Conservation (phyloP, 2,329 filamentous ascomycete genomes). For the Didymellaceae sp. region DNA sequence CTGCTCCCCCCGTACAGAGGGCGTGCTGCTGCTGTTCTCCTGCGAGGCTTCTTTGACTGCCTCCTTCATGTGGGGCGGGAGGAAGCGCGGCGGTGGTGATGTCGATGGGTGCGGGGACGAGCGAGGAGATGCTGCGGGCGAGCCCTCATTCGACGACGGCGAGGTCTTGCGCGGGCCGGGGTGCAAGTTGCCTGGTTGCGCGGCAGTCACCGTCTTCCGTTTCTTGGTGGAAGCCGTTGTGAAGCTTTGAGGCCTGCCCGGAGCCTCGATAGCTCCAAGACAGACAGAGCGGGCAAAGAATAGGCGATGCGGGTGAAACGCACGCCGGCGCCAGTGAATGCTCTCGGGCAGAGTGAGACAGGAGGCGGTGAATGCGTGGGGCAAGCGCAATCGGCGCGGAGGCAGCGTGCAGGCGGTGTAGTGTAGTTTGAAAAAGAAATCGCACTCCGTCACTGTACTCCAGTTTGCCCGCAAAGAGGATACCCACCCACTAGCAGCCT, state of each 20-base stretch:
- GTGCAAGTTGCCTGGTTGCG: slow-evolving; percentile 20
- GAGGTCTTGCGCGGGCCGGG: slow-evolving; percentile 19
- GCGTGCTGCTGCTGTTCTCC: slow-evolving; percentile 26
- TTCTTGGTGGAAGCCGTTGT: slow-evolving; percentile 55
- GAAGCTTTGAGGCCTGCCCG: slow-evolving; percentile 47
- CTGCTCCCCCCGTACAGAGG: slow-evolving; percentile 43
- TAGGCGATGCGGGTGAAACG: slow-evolving; percentile 3
- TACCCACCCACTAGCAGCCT: slow-evolving; percentile 11
- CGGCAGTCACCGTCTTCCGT: slow-evolving; percentile 53
- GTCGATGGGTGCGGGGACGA: slow-evolving; percentile 48
- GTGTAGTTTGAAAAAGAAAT: slow-evolving; percentile 24
- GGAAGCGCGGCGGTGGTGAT: slow-evolving; percentile 54
- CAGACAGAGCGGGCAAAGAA: slow-evolving; percentile 27
- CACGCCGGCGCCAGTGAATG: slow-evolving; percentile 28
- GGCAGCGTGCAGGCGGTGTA: slow-evolving; percentile 30
- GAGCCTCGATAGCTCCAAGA: slow-evolving; percentile 49
- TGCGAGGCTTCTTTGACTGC: slow-evolving; percentile 52
- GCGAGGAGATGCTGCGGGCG: slow-evolving; percentile 39
- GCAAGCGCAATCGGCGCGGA: slow-evolving; percentile 31
- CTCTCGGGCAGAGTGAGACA: slow-evolving; percentile 11
- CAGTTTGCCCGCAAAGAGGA: slow-evolving; percentile 13
- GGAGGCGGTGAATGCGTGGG: slow-evolving; percentile 23
- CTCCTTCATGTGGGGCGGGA: slow-evolving; percentile 63
- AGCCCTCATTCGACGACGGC: slow-evolving; percentile 45
- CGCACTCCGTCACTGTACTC: slow-evolving; percentile 15